Evolutionary conservation across 1,139 yeast species (phyloP), one percentile per base, ranked within the genome.

Genomic region (Wickerhamiella pararugosa): DNA sequence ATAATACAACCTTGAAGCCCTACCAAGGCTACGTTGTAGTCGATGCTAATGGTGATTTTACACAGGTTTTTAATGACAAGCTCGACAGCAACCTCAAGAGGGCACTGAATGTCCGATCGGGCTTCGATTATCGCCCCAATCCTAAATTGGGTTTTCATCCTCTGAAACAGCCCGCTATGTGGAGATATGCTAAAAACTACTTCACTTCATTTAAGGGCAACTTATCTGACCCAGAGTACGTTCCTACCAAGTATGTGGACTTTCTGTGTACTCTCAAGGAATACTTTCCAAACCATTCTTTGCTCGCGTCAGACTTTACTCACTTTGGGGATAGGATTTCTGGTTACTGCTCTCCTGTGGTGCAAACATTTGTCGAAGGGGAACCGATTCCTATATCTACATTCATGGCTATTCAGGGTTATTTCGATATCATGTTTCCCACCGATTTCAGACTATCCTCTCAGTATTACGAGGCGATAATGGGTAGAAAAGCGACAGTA

Each of bases 371-470:
- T 51, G 62, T 80, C 45, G 70, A 76, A 46, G 75, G 76, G 46
- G 67, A 68, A 45, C 79, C 79, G 76, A 70, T 81, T 3, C 80
- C 82, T 39, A 72, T 76, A 0, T 67, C 76, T 31, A 75, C 90
- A 0, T 82, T 78, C 57, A 78, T 83, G 90, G 80, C 75, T 8
- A 69, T 79, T 37, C 94, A 81, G 55, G 94, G 94, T 0, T 79
- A 70, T 53, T 83, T 82, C 57, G 94, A 83, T 58, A 83, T 84
- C 41, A 75, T 82, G 78, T 83, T 83, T 55, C 83, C 94, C 5
- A 83, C 94, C 0, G 81, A 83, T 54, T 84, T 84, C 57, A 64
- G 65, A 6, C 60, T 75, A 10, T 75, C 79, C 4, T 67, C 75
- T 37, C 77, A 75, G 43, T 48, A 83, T 47, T 84, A 84, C 55